Conservation (phyloP, 768 basidiomycete species). For the Dioszegia crocea region DNA sequence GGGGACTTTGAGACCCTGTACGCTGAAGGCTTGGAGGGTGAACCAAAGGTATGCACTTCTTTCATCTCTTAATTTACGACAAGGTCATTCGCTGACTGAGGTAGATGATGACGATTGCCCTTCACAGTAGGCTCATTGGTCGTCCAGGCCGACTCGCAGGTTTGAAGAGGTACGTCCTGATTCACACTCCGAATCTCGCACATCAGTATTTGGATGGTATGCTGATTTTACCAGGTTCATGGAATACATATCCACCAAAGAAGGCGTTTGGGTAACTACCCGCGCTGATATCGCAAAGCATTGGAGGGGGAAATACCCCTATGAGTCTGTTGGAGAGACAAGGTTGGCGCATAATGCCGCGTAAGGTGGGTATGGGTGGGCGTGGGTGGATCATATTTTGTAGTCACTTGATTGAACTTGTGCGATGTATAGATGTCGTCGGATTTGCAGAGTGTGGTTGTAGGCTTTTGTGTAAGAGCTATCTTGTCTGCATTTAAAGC, state of each 20-base stretch:
- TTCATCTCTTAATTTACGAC: not conserved
- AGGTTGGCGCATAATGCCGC: not conserved
- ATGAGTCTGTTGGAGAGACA: constrained; percentile 18
- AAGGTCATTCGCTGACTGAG: not conserved
- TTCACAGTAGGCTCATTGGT: constrained; percentile 36
- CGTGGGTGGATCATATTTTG: too few species aligned
- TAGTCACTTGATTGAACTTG: too few species aligned
- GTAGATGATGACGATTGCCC: constrained; percentile 28
- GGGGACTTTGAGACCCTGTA: constrained; percentile 32
- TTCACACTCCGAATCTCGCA: not conserved
- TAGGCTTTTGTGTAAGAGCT: too few species aligned
- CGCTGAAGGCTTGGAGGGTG: constrained; percentile 30
- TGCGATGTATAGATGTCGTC: not conserved
- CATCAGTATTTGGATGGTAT: not conserved
- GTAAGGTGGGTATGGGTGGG: not conserved
- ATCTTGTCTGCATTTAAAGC: too few species aligned
- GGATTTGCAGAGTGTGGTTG: not conserved
- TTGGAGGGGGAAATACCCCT: constrained; percentile 30
- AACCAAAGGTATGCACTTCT: constrained; percentile 13
- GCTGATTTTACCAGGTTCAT: constrained; percentile 19
- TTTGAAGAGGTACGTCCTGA: constrained; percentile 9
- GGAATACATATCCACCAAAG: constrained; percentile 25
- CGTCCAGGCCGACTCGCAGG: constrained; percentile 30
- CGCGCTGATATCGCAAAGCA: constrained; percentile 23
- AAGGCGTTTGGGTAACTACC: constrained; percentile 30